Conservation (phyloP, 768 basidiomycete species). For the Daedalea quercina region DNA sequence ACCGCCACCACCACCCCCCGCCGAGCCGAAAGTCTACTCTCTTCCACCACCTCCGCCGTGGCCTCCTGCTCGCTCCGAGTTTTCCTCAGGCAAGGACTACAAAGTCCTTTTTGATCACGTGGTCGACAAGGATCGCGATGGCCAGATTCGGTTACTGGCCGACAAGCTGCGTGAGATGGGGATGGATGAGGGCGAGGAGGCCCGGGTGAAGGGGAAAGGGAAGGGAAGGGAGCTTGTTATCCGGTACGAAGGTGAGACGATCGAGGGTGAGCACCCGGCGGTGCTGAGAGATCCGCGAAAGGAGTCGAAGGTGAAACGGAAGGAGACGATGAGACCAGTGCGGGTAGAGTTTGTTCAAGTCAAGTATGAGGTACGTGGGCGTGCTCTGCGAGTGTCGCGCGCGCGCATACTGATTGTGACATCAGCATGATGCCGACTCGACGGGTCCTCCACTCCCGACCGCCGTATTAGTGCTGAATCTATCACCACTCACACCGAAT, state of each 20-base stretch:
- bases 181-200: constrained; percentile 22
- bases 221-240: constrained; percentile 55
- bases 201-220: constrained; percentile 53
- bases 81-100: constrained; percentile 42
- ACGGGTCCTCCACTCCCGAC: constrained; percentile 66
- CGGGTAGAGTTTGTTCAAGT: constrained; percentile 37
- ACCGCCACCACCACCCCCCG: constrained; percentile 21
- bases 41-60: constrained; percentile 43
- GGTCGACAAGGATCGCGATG: constrained; percentile 40
- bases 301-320: constrained; percentile 28
- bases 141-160: constrained; percentile 31
- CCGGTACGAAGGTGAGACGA: constrained; percentile 49
- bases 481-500: constrained; percentile 67
- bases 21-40: constrained; percentile 30
- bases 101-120: constrained; percentile 60
- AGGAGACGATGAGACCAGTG: constrained; percentile 20
- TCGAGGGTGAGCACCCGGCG: constrained; percentile 36
- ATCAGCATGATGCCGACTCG: constrained; percentile 72
- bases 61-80: constrained; percentile 47
- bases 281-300: constrained; percentile 50
- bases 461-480: constrained; percentile 62
- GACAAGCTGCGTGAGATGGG: constrained; percentile 32
- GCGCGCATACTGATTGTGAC: not conserved
- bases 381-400: constrained; percentile 1
- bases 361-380: constrained; percentile 48